Evolutionary conservation across 164 flowering plant genomes (phyloP), one percentile per base, ranked within the genome.

Genomic region (Vitis rotundifolia): DNA sequence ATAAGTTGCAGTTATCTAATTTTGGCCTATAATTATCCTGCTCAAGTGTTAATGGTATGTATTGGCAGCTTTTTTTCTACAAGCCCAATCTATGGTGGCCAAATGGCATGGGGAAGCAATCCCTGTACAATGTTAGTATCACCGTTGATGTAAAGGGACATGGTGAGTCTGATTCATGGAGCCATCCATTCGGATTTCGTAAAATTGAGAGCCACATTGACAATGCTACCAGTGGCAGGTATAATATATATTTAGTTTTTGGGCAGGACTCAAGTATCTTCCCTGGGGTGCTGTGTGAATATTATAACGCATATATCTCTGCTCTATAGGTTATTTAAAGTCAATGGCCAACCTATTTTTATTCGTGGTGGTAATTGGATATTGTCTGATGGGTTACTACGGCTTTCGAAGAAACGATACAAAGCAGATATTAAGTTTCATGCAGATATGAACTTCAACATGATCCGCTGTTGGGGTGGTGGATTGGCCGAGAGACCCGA

Each of bases 361-460:
- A 90, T 95, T 68, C 98, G 97, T 73, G 99, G 99, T 68, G 99
- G 98, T 64, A 95, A 95, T 65, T 93, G 99, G 99, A 95, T 91
- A 70, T 77, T 93, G 73, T 93, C 98, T 22, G 99, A 95, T 85
- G 98, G 98, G 29, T 80, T 95, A 50, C 79, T 95, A 61, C 88
- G 97, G 61, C 88, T 95, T 51, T 93, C 99, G 52, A 75, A 82
- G 72, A 77, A 90, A 73, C 92, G 98, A 9, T 95, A 95, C 73
- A 37, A 80, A 76, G 87, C 98, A 61, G 99, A 95, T 73, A 93
- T 95, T 72, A 93, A 90, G 80, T 95, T 95, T 67, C 99, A 95
- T 74, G 96, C 97, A 49, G 97, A 95, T 78, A 95, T 93, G 98
- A 95, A 95, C 79, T 86, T 93, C 31, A 95, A 95, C 78, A 93